phyloP scores from a whole-genome alignment of 129 eudicot species.

The Scalesia atractyloides region DNA sequence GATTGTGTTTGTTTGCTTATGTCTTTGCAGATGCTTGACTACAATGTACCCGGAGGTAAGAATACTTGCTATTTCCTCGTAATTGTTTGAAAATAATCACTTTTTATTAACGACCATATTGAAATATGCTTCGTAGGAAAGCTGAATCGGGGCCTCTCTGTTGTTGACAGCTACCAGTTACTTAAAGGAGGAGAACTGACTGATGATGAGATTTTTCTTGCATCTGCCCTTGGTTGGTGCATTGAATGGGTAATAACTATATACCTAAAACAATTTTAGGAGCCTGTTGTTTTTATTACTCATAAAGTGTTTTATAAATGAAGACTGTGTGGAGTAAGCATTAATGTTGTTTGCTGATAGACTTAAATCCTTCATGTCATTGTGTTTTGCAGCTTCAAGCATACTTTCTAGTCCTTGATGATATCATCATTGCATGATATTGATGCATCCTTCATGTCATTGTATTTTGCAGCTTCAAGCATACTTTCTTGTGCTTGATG shows the following conservation, averaged over 20 bases:
- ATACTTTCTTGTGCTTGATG: conserved; percentile 92
- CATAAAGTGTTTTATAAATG: not conserved
- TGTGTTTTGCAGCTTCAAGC: conserved; percentile 73
- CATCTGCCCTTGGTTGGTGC: conserved; percentile 85
- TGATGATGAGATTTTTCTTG: conserved; percentile 69
- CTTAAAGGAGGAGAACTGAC: conserved; percentile 74
- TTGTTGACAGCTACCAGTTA: conserved; percentile 81
- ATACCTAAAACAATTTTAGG: not conserved
- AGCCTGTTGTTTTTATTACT: not conserved
- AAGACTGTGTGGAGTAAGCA: not conserved
- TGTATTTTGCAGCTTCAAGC: conserved; percentile 74
- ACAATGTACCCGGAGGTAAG: conserved; percentile 86
- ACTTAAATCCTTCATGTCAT: not conserved
- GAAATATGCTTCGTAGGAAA: conserved; percentile 53
- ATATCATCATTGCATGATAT: conserved; percentile 26
- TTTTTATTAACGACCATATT: conserved; percentile 7
- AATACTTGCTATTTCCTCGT: conserved; percentile 10
- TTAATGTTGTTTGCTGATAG: not conserved
- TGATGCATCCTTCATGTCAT: conserved; percentile 7
- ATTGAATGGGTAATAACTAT: conserved; percentile 73
- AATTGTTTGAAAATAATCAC: not conserved
- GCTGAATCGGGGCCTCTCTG: conserved; percentile 89
- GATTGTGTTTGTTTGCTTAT: conserved; percentile 23
- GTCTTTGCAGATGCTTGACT: conserved; percentile 82
- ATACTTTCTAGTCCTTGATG: conserved; percentile 91